These are phyloP conservation scores for Backusella parvicylindrica DNA, from an alignment of 192 early-diverging fungal genomes.

Conservation along the genomic window DNA sequence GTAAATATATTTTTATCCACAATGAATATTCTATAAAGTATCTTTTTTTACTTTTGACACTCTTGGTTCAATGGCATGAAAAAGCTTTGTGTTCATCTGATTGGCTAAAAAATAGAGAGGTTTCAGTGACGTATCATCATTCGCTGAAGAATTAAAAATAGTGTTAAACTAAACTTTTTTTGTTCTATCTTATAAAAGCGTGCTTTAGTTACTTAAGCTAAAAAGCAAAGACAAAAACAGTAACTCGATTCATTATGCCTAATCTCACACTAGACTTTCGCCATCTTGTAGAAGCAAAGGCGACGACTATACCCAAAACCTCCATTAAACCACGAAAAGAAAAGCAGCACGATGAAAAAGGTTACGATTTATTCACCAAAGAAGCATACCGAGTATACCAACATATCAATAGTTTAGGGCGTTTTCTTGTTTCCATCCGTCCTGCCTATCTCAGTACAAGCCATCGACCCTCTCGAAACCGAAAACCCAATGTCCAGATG, in stretches of 20 bases:
- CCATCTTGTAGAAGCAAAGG: conserved; percentile 7
- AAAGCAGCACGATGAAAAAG: neutral
- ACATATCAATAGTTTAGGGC: conserved; percentile 50
- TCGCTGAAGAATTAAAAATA: neutral
- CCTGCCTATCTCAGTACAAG: conserved; percentile 44
- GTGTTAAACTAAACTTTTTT: neutral
- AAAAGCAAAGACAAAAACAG: neutral
- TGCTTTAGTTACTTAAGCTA: neutral
- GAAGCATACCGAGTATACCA: conserved; percentile 55
- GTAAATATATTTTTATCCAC: neutral
- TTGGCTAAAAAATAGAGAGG: neutral
- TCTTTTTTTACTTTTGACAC: neutral
- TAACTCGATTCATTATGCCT: neutral
- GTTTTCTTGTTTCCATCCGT: conserved; percentile 48
- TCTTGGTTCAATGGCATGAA: neutral
- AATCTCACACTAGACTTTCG: conserved; percentile 23
- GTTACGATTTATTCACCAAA: conserved; percentile 47
- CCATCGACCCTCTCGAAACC: conserved; percentile 7
- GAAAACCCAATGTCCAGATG: neutral
- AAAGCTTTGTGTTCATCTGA: neutral
- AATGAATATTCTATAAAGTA: neutral
- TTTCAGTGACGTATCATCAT: neutral
- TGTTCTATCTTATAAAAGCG: neutral
- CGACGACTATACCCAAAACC: conserved; percentile 3
- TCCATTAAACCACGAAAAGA: neutral